phyloP scores from a whole-genome alignment of 805 yeast species.

The Sporopachydermia quercuum region DNA sequence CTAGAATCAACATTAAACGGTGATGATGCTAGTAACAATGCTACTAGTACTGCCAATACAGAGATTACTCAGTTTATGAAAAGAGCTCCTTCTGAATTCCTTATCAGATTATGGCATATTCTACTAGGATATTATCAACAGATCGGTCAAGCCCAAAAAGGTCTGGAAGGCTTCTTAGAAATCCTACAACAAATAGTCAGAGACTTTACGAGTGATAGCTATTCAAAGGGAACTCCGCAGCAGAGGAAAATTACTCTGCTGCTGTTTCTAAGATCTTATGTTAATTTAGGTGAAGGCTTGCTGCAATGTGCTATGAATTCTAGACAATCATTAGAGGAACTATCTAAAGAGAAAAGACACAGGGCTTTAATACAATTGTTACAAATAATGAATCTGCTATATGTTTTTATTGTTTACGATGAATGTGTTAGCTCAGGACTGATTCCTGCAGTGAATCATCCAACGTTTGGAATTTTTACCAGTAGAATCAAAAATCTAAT shows the following conservation, averaged over 20 bases:
- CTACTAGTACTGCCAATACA: constrained; percentile 19
- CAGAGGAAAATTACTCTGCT: constrained; percentile 30
- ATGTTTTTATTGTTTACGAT: constrained; percentile 19
- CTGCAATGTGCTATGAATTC: constrained; percentile 3
- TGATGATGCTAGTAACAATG: constrained; percentile 4
- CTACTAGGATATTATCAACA: constrained; percentile 41
- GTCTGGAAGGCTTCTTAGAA: constrained; percentile 30
- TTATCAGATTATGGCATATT: constrained; percentile 61
- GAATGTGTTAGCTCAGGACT: constrained; percentile 16
- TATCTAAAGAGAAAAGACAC: constrained; percentile 5
- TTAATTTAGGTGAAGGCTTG: constrained; percentile 27
- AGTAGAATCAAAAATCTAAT: not conserved
- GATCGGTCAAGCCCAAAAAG: constrained; percentile 24
- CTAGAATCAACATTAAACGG: constrained; percentile 33
- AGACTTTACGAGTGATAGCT: constrained; percentile 19
- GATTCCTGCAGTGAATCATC: not conserved
- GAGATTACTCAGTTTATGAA: constrained; percentile 50
- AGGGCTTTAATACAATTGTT: constrained; percentile 11
- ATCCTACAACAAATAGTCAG: constrained; percentile 30
- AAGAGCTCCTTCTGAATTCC: constrained; percentile 49
- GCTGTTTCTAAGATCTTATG: constrained; percentile 37
- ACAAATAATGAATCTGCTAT: constrained; percentile 18
- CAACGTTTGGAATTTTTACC: not conserved
- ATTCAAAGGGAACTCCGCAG: constrained; percentile 12
- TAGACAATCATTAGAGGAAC: not conserved